Evolutionary conservation across 192 early-diverging fungal genomes (phyloP).

Genomic region (Chytriomyces confervae): DNA sequence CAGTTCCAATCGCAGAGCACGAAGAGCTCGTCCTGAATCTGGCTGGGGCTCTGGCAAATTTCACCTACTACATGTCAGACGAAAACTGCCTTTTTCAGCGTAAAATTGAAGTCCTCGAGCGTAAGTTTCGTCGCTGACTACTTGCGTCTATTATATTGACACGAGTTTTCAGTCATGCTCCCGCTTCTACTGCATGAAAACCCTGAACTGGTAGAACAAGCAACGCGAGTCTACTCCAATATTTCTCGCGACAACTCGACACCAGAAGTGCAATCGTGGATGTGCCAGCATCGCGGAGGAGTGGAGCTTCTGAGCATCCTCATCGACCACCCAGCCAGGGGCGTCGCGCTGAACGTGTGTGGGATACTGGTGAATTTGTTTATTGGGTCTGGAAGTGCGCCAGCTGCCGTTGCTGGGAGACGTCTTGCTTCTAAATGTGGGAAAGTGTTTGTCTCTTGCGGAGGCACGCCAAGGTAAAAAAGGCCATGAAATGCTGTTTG

Average conservation of each 20-base stretch:
- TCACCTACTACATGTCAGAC: conserved; percentile 47
- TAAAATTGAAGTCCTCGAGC: conserved; percentile 33
- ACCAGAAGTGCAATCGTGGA: conserved; percentile 17
- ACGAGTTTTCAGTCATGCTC: conserved; percentile 29
- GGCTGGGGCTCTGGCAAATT: conserved; percentile 51
- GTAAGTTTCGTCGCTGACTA: conserved; percentile 25
- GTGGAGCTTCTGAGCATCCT: conserved; percentile 50
- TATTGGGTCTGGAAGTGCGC: neutral
- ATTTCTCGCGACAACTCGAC: conserved; percentile 23
- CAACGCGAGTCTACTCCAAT: conserved; percentile 48
- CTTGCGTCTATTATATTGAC: neutral
- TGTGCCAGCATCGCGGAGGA: conserved; percentile 31
- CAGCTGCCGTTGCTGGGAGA: neutral
- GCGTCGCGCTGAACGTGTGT: conserved; percentile 45
- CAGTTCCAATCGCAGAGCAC: neutral
- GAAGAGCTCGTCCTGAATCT: conserved; percentile 56
- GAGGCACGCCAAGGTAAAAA: neutral
- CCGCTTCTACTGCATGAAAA: conserved; percentile 48
- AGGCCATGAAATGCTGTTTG: neutral
- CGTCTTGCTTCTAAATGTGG: neutral
- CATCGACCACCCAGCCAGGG: conserved; percentile 42
- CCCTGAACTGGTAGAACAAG: conserved; percentile 48
- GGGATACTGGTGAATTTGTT: conserved; percentile 54
- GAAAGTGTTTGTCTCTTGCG: conserved; percentile 5
- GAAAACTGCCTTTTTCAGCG: conserved; percentile 34